phyloP scores from a whole-genome alignment of 179 eudicot species.

The Beta lomatogona region DNA sequence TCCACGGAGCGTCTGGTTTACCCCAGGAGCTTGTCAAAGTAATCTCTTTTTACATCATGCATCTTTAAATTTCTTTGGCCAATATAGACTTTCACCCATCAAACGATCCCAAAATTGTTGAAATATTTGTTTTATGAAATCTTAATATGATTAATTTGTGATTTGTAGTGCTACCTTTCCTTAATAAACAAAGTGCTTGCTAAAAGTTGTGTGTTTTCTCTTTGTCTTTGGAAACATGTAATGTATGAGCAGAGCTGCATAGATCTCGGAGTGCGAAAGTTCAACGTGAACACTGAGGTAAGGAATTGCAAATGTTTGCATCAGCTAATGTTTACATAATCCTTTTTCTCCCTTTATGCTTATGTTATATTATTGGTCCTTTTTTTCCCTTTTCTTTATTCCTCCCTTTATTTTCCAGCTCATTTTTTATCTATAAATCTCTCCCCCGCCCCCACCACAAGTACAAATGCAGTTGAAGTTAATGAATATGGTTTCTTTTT shows the following conservation, averaged over 20 bases:
- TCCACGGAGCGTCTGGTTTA: slow-evolving; percentile 98
- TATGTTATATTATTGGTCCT: too few species aligned
- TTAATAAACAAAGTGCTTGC: background rate
- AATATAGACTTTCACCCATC: background rate
- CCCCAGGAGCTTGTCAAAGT: slow-evolving; percentile 78
- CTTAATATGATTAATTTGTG: background rate
- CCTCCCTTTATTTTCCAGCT: too few species aligned
- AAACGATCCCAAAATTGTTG: background rate
- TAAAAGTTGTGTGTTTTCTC: background rate
- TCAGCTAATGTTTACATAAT: too few species aligned
- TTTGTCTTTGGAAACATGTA: background rate
- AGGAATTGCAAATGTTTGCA: slow-evolving; percentile 44
- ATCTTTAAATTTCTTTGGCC: too few species aligned
- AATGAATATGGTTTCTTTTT: too few species aligned
- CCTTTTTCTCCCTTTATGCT: too few species aligned
- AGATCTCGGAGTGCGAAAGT: slow-evolving; percentile 85
- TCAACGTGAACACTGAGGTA: slow-evolving; percentile 94
- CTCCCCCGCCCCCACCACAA: too few species aligned
- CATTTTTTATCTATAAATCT: too few species aligned
- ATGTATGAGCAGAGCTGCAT: slow-evolving; percentile 68
- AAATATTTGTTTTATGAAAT: background rate
- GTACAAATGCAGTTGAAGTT: too few species aligned
- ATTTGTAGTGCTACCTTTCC: background rate
- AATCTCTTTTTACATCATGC: background rate
- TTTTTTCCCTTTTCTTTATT: too few species aligned